phyloP scores from a whole-genome alignment of 345 rosid species.

The Trapa incisa region DNA sequence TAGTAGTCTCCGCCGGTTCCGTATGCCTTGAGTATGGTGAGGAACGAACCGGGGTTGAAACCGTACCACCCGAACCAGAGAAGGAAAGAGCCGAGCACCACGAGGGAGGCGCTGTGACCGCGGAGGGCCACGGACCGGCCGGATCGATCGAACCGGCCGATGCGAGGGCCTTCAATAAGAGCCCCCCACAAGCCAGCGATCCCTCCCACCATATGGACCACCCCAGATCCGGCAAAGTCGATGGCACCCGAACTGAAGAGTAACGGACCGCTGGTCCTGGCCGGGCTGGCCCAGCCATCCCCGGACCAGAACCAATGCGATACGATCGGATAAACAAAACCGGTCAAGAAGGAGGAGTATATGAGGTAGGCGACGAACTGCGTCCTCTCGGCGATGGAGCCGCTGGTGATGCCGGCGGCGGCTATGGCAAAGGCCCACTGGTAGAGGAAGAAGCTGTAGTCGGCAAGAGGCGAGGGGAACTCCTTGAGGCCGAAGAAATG shows the following conservation, averaged over 20 bases:
- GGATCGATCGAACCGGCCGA: constrained; percentile 19
- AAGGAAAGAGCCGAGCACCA: constrained; percentile 23
- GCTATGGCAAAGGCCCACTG: constrained; percentile 65
- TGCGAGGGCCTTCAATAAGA: constrained; percentile 28
- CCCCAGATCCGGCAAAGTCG: constrained; percentile 35
- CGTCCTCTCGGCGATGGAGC: constrained; percentile 65
- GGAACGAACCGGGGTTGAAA: constrained; percentile 30
- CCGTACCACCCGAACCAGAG: constrained; percentile 37
- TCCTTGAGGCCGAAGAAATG: constrained; percentile 17
- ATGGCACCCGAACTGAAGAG: constrained; percentile 37
- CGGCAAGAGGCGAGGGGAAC: constrained; percentile 12
- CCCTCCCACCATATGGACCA: constrained; percentile 37
- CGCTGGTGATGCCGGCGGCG: constrained; percentile 48
- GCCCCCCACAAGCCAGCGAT: constrained; percentile 40
- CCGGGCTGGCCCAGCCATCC: constrained; percentile 56
- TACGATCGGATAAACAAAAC: constrained; percentile 49
- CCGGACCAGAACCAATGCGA: constrained; percentile 60
- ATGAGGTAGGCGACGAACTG: constrained; percentile 56
- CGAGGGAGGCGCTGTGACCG: constrained; percentile 29
- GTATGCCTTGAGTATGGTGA: constrained; percentile 14
- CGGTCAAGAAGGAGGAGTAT: constrained; percentile 51
- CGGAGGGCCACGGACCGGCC: constrained; percentile 21
- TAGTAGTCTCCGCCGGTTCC: constrained; percentile 9
- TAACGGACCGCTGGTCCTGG: constrained; percentile 16
- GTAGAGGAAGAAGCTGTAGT: constrained; percentile 45